Evolutionary conservation across 805 yeast species (phyloP), one percentile per base, ranked within the genome.

Genomic region (Spathaspora hagerdaliae): DNA sequence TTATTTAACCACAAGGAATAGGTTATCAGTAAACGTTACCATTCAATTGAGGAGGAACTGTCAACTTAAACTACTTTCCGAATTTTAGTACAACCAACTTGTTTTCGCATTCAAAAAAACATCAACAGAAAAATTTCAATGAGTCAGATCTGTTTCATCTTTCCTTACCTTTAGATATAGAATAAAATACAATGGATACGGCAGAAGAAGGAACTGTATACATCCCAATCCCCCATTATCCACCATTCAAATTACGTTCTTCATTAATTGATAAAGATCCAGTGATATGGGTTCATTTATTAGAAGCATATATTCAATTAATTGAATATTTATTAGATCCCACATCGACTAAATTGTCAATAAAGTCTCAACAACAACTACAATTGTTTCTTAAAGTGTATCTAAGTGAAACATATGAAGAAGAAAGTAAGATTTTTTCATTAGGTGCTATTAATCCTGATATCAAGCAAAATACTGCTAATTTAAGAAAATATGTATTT

Each of bases 251-350:
- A 49, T 72, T 86, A 27, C 69, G 94, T 32, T 85, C 91, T 0
- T 81, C 88, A n/a, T 67, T 86, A 58, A 82, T 84, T 6, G 94
- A 86, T 57, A 85, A 80, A 49, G 95, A 86, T 58, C 95, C 95
- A 0, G 90, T 86, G 19, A 86, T 86, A 7, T 86, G 92, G 90
- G 84, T 78, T 4, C 89, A 85, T 59, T 63, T 84, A 15, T 62
- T 86, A 13, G 87, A 83, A 52, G 78, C 78, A 3, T 86, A 84
- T 60, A 78, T 85, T 44, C 60, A 57, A 13, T 66, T 80, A 15
- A 74, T 81, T 52, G 69, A 75, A 46, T 77, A 68, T 47, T 59
- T 85, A 36, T 60, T 77, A 31, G 60, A 67, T 6, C 66, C 67
- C 32, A 53, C 72, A 8, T 44, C 65, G 6, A 47, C 56, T 11